phyloP scores from a whole-genome alignment of 2,329 filamentous ascomycete genomes.

The Fusarium camptoceras region DNA sequence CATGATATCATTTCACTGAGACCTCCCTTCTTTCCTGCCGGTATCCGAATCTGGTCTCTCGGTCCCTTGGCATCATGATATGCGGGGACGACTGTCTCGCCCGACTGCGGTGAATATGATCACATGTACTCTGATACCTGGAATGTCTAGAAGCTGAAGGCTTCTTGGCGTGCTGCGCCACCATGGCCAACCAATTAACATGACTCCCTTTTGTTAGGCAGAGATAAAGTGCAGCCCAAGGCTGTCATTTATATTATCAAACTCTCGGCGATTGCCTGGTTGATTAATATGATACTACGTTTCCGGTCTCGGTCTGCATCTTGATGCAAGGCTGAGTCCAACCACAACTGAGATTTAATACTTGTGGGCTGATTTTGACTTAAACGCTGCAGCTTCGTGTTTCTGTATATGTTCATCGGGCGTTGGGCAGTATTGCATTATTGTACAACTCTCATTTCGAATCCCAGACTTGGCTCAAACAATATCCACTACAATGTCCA shows the following conservation, averaged over 20 bases:
- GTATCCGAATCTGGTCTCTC: slow-evolving; percentile 28
- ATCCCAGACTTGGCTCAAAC: slow-evolving; percentile 6
- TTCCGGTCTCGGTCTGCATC: not conserved
- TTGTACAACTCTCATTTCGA: not conserved
- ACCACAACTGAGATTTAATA: not conserved
- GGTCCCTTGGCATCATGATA: slow-evolving; percentile 3
- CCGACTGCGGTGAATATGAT: slow-evolving; percentile 11
- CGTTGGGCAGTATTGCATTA: slow-evolving; percentile 9
- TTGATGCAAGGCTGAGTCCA: slow-evolving; percentile 35
- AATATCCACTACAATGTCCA: slow-evolving; percentile 24
- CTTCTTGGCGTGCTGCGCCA: slow-evolving; percentile 33
- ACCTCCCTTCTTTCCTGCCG: slow-evolving; percentile 12
- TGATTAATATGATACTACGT: not conserved
- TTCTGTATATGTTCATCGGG: slow-evolving; percentile 20
- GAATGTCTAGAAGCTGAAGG: slow-evolving; percentile 7
- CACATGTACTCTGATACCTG: slow-evolving; percentile 5
- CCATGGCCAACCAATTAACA: slow-evolving; percentile 8
- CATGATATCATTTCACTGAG: slow-evolving; percentile 10
- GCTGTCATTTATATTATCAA: not conserved
- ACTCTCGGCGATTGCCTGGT: slow-evolving; percentile 18
- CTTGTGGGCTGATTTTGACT: slow-evolving; percentile 23
- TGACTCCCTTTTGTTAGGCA: not conserved
- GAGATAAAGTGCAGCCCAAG: slow-evolving; percentile 26
- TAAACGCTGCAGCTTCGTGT: not conserved
- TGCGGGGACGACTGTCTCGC: slow-evolving; percentile 19